phyloP scores from a whole-genome alignment of 1,284 basidiomycete genomes.

The Coniferiporia sulphurascens region DNA sequence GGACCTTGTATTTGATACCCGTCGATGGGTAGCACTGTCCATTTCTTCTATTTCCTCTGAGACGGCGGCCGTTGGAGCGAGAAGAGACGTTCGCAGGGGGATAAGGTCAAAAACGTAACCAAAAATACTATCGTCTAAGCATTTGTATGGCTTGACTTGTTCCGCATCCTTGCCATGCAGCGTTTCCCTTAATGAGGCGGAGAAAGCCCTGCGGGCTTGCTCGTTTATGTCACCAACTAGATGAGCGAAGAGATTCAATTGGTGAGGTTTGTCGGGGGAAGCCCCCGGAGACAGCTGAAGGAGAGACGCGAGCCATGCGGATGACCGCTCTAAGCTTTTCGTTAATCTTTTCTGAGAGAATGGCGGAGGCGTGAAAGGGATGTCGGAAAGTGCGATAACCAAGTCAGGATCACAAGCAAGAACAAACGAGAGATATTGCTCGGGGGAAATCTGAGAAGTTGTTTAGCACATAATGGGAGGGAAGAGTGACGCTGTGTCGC shows the following conservation, averaged over 20 bases:
- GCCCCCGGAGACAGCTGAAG: not conserved
- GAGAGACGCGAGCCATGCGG: constrained; percentile 10
- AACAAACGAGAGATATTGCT: constrained; percentile 50
- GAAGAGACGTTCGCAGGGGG: constrained; percentile 41
- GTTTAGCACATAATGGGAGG: not conserved
- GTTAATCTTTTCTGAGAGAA: constrained; percentile 69
- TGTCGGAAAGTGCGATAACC: constrained; percentile 66
- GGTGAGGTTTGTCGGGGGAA: constrained; percentile 3
- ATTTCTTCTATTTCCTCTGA: constrained; percentile 13
- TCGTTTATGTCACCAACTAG: constrained; percentile 56
- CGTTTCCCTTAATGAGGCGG: constrained; percentile 50
- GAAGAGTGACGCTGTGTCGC: constrained; percentile 9
- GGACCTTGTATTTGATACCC: constrained; percentile 5
- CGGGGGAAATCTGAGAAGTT: constrained; percentile 44
- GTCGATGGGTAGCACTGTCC: constrained; percentile 4
- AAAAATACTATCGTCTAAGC: constrained; percentile 58
- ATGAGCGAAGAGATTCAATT: constrained; percentile 51
- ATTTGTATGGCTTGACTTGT: constrained; percentile 39
- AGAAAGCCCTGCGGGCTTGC: constrained; percentile 59
- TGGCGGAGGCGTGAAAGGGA: constrained; percentile 55
- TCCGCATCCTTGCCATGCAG: constrained; percentile 53
- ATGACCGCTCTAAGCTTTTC: constrained; percentile 64
- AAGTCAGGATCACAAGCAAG: constrained; percentile 59
- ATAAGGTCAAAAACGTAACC: constrained; percentile 69
- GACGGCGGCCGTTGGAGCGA: constrained; percentile 16